These are phyloP conservation scores for Coix lacrymajobi DNA, from an alignment of 176 grass and related monocot species.

Conservation along the genomic window DNA sequence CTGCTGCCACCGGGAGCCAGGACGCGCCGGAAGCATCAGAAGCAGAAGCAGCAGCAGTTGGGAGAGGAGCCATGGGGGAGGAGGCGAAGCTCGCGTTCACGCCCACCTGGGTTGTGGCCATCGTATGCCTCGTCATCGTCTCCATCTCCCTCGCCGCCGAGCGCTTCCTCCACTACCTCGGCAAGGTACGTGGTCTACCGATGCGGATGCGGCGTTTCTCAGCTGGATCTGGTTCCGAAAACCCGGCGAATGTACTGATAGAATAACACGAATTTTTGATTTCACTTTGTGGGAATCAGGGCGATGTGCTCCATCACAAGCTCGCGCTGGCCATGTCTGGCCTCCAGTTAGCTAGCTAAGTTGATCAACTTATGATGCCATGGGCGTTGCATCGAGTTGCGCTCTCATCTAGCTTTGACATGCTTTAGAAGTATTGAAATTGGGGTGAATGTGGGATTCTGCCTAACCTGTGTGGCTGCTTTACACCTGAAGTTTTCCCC, in stretches of 20 bases:
- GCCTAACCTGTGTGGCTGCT: not conserved
- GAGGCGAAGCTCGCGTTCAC: slow-evolving; percentile 41
- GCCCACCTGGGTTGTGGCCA: slow-evolving; percentile 73
- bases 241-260: not conserved
- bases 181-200: slow-evolving; percentile 37
- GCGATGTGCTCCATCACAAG: not conserved
- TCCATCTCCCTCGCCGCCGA: slow-evolving; percentile 62
- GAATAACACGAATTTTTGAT: not conserved
- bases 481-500: not conserved
- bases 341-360: not conserved
- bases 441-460: not conserved
- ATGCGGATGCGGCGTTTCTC: not conserved
- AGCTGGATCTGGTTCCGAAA: not conserved
- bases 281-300: not conserved
- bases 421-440: not conserved
- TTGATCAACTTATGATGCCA: not conserved
- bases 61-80: slow-evolving; percentile 16
- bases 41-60: not conserved
- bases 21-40: not conserved
- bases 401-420: not conserved
- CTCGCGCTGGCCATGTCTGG: not conserved
- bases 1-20: not conserved
- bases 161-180: slow-evolving; percentile 78
- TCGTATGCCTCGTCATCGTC: slow-evolving; percentile 67
- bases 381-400: not conserved